A percentile compares a stretch with the other conserved stretches of the same genome.
phyloP scores from a whole-genome alignment of 805 yeast genomes.

The Brettanomyces naardenensis region DNA sequence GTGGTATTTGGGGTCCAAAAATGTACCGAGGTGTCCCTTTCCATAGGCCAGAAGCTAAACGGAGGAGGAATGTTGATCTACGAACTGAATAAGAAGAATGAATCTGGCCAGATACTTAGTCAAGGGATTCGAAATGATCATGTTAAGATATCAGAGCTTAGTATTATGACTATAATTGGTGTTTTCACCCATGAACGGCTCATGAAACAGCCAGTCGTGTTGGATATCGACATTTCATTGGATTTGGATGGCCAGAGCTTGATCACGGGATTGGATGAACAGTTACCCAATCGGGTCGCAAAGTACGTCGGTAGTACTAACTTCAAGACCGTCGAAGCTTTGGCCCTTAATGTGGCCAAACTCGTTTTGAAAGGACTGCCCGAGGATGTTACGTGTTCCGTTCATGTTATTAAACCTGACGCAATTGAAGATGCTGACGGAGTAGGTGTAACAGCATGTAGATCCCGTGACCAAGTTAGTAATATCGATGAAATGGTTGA shows the following conservation, averaged over 20 bases:
- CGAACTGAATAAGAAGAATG: background rate
- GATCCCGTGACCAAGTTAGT: constrained; percentile 36
- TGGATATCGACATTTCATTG: constrained; percentile 43
- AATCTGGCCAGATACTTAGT: background rate
- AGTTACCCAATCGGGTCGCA: constrained; percentile 29
- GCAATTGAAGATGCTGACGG: constrained; percentile 83
- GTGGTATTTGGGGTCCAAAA: constrained; percentile 14
- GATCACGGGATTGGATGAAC: constrained; percentile 11
- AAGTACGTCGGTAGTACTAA: constrained; percentile 65
- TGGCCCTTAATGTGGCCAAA: constrained; percentile 61
- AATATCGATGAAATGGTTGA: constrained; percentile 11
- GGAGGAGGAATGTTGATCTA: background rate
- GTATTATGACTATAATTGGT: constrained; percentile 75
- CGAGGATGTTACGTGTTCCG: constrained; percentile 25
- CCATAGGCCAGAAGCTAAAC: constrained; percentile 6
- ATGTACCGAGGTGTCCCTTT: constrained; percentile 12
- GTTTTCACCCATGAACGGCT: constrained; percentile 86
- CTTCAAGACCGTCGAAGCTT: constrained; percentile 90
- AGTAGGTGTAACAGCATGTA: constrained; percentile 74
- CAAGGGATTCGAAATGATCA: background rate
- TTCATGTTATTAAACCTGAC: constrained; percentile 75
- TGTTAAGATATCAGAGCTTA: constrained; percentile 40
- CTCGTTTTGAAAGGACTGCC: constrained; percentile 15
- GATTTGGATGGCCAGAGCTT: background rate
- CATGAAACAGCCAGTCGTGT: constrained; percentile 64